Conservation (phyloP, 306 rosid genomes). For the Inga oerstediana region DNA sequence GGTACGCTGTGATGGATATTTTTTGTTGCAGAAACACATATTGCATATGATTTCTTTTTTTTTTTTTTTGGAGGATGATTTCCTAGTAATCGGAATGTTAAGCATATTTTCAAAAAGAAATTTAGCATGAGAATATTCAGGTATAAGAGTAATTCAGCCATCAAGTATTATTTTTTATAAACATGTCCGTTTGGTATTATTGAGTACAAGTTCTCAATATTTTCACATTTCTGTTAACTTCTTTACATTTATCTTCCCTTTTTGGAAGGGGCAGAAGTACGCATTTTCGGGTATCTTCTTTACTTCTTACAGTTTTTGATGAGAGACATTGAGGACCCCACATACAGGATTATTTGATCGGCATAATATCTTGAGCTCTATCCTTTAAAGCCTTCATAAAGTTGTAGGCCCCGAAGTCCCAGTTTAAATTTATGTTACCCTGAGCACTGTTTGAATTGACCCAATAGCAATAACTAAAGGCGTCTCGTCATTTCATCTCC, state of each 20-base stretch:
- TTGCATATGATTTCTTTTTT: not conserved
- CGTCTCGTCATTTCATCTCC: slow-evolving; percentile 62
- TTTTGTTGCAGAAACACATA: not conserved
- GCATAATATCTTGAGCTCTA: slow-evolving; percentile 48
- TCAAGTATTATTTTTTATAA: not conserved
- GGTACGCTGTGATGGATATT: not conserved
- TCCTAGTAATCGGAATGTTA: not conserved
- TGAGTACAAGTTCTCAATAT: not conserved
- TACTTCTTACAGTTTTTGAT: not conserved
- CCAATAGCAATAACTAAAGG: slow-evolving; percentile 42
- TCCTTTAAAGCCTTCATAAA: slow-evolving; percentile 43
- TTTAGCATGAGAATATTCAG: not conserved
- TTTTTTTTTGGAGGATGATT: not conserved
- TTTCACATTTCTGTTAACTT: not conserved
- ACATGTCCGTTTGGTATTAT: not conserved
- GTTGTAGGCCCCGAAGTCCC: slow-evolving; percentile 58
- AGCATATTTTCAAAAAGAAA: not conserved
- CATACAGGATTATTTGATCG: slow-evolving; percentile 40
- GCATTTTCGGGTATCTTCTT: not conserved
- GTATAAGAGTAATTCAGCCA: not conserved
- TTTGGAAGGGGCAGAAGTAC: not conserved
- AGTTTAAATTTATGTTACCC: slow-evolving; percentile 42
- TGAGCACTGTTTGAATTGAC: slow-evolving; percentile 45
- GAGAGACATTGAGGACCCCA: slow-evolving; percentile 19
- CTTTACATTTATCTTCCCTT: not conserved